phyloP scores from a whole-genome alignment of 179 eudicot genomes.

The Beta lomatogona region DNA sequence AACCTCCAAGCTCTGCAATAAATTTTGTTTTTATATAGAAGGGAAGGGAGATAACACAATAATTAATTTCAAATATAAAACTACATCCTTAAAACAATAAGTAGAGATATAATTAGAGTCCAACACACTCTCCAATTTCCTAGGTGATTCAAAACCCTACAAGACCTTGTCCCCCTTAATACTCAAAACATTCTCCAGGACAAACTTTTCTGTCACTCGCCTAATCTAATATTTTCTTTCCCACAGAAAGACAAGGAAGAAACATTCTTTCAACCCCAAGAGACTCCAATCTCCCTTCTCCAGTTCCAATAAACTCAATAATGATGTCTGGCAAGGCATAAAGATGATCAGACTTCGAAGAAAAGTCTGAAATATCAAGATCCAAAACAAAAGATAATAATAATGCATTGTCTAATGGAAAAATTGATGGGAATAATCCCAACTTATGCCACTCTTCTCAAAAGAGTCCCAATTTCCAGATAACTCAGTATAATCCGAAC shows the following conservation, averaged over 20 bases:
- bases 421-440: too few relatives aligned
- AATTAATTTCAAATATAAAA: too few relatives aligned
- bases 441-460: too few relatives aligned
- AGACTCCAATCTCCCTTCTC: background rate
- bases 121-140: too few relatives aligned
- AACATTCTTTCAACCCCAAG: background rate
- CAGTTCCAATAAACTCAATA: background rate
- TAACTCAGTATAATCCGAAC: too few relatives aligned
- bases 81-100: too few relatives aligned
- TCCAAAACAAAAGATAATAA: background rate
- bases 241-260: background rate
- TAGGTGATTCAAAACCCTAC: too few relatives aligned
- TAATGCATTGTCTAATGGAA: background rate
- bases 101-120: too few relatives aligned
- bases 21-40: too few relatives aligned
- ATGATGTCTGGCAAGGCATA: background rate
- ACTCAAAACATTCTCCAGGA: background rate
- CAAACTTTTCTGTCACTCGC: background rate
- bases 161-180: background rate
- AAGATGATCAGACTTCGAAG: background rate
- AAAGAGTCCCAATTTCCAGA: too few relatives aligned
- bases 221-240: background rate
- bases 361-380: background rate
- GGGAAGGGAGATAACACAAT: too few relatives aligned
- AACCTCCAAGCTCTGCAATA: background rate